phyloP scores from a whole-genome alignment of 257 asterid species.

The Scutellaria baicalensis region DNA sequence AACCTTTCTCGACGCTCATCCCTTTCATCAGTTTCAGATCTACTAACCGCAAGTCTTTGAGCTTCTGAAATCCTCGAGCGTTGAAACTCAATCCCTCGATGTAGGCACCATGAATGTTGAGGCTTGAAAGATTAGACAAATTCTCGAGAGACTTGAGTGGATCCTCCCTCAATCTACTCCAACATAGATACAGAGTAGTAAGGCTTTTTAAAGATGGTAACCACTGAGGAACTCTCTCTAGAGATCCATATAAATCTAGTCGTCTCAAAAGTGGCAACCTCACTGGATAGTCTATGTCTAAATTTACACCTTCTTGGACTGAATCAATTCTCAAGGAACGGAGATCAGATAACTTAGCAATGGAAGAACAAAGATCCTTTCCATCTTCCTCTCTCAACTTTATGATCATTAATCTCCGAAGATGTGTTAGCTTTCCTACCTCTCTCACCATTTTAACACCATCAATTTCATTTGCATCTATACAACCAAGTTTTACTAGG shows the following conservation, averaged over 20 bases:
- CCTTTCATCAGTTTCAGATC: background rate
- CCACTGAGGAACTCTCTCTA: slow-evolving; percentile 23
- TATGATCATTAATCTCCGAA: slow-evolving; percentile 10
- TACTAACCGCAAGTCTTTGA: background rate
- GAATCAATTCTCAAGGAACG: background rate
- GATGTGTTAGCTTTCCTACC: slow-evolving; percentile 19
- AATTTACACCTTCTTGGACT: background rate
- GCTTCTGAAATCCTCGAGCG: background rate
- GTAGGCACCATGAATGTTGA: background rate
- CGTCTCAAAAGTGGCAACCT: background rate
- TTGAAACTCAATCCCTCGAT: background rate
- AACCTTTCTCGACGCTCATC: slow-evolving; percentile 12
- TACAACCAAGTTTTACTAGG: background rate
- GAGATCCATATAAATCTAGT: background rate
- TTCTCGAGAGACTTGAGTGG: background rate
- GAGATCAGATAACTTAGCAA: background rate
- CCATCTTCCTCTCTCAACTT: slow-evolving; percentile 27
- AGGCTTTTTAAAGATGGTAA: slow-evolving; percentile 5
- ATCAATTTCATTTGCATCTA: slow-evolving; percentile 8
- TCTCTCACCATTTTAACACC: slow-evolving; percentile 7
- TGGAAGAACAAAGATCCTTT: slow-evolving; percentile 22
- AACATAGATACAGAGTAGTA: background rate
- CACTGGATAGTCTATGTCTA: slow-evolving; percentile 6
- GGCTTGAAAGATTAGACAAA: background rate
- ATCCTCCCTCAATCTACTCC: background rate